A percentile compares a stretch with the other conserved stretches of the same genome.
These are phyloP conservation scores for Cryphonectria radicalis DNA, from an alignment of 2,329 filamentous ascomycete species.

Conservation along the genomic window DNA sequence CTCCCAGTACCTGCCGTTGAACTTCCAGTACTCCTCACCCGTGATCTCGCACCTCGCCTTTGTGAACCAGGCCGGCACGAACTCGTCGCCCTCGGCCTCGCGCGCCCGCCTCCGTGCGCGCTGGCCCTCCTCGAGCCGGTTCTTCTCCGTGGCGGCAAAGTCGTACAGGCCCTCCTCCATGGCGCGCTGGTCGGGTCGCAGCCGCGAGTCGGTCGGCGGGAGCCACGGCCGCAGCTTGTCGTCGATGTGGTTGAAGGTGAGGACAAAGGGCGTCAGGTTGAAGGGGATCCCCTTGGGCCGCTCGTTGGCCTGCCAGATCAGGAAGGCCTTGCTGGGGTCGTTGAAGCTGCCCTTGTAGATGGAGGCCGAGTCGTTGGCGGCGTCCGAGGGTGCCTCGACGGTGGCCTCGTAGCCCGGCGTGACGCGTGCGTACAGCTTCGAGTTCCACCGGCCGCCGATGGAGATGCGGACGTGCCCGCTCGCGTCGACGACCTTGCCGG, in stretches of 20 bases:
- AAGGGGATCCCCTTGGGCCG: conserved; percentile 88
- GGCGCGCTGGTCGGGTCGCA: conserved; percentile 90
- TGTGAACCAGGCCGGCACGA: conserved; percentile 82
- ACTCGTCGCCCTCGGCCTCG: conserved; percentile 81
- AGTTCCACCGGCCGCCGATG: conserved; percentile 95
- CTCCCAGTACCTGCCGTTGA: conserved; percentile 88
- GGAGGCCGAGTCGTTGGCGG: conserved; percentile 29
- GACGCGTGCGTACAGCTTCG: conserved; percentile 90
- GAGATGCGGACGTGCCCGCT: conserved; percentile 83
- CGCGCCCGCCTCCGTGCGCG: conserved; percentile 72
- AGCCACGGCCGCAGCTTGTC: conserved; percentile 78
- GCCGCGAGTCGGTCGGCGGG: conserved; percentile 90
- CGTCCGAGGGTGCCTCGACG: conserved; percentile 61
- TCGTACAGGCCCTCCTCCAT: conserved; percentile 99
- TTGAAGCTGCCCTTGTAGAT: conserved; percentile 54
- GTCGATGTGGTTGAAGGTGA: conserved; percentile 91
- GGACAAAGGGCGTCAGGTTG: conserved; percentile 91
- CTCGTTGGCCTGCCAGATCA: conserved; percentile 89
- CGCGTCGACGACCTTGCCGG: conserved; percentile 81
- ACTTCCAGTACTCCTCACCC: conserved; percentile 88
- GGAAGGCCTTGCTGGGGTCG: conserved; percentile 76
- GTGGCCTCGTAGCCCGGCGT: conserved; percentile 87
- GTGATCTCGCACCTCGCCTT: conserved; percentile 76
- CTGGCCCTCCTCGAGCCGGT: conserved; percentile 90
- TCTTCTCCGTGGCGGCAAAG: conserved; percentile 90